These are phyloP conservation scores for Coemansia sp. DNA, from an alignment of 371 early-diverging fungal species.

Conservation along the genomic window DNA sequence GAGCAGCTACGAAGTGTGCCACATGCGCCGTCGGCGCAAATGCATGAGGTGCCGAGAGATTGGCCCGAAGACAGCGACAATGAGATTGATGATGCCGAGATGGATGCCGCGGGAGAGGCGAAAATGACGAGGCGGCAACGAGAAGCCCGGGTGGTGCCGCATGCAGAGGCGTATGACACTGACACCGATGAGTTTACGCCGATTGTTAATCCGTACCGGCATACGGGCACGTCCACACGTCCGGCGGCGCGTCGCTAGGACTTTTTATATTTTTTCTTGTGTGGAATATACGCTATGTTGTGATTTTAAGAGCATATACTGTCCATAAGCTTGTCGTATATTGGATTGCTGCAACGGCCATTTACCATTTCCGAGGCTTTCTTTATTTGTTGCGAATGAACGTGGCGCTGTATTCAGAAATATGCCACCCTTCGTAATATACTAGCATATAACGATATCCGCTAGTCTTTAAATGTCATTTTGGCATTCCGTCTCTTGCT, in stretches of 20 bases:
- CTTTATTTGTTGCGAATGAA: neutral
- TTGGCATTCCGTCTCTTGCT: neutral
- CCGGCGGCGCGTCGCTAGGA: constrained; percentile 6
- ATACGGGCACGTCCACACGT: constrained; percentile 38
- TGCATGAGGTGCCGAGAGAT: constrained; percentile 53
- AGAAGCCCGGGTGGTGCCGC: constrained; percentile 37
- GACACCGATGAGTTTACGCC: constrained; percentile 33
- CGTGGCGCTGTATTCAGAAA: neutral
- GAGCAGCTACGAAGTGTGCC: constrained; percentile 37
- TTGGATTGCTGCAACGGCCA: no score
- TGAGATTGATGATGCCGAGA: constrained; percentile 33
- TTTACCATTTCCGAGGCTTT: neutral
- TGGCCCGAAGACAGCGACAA: constrained; percentile 40
- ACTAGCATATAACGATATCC: neutral
- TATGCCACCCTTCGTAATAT: neutral
- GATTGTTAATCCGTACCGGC: constrained; percentile 20
- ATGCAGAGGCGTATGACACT: constrained; percentile 32
- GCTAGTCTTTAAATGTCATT: no score
- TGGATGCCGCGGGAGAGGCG: constrained; percentile 31
- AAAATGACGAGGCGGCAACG: constrained; percentile 34
- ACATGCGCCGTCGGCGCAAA: constrained; percentile 93
- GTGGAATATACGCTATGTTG: neutral
- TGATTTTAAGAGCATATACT: neutral
- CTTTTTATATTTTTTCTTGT: neutral
- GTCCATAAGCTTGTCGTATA: no score